phyloP scores from a whole-genome alignment of 2,329 filamentous ascomycete species.

The Fusarium stilboides region DNA sequence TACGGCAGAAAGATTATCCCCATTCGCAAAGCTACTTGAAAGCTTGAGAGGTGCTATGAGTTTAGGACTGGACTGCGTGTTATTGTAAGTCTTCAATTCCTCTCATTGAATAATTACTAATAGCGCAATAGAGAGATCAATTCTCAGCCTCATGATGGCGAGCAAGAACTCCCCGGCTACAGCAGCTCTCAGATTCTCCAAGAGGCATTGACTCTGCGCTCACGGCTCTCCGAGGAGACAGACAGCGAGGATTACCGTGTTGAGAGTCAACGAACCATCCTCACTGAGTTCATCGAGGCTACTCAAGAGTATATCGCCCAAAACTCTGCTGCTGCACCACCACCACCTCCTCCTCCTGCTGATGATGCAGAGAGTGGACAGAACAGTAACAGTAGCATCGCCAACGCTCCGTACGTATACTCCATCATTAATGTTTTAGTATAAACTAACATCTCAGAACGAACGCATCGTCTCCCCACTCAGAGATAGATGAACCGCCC shows the following conservation, averaged over 20 bases:
- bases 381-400: conserved; percentile 25
- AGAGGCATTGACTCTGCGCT: conserved; percentile 41
- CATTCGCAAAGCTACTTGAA: conserved; percentile 40
- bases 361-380: conserved; percentile 8
- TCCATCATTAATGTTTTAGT: fast-evolving
- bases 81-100: conserved; percentile 33
- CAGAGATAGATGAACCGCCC: conserved; percentile 40
- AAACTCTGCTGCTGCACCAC: conserved; percentile 29
- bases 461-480: conserved; percentile 45
- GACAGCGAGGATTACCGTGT: conserved; percentile 44
- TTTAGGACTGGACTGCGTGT: conserved; percentile 41
- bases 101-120: conserved; percentile 2
- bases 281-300: conserved; percentile 45
- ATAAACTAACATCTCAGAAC: conserved; percentile 23
- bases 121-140: conserved; percentile 39
- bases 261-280: conserved; percentile 31
- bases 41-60: conserved; percentile 46
- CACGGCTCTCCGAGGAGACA: conserved; percentile 32
- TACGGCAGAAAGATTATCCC: conserved; percentile 44
- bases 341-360: conserved; percentile 25
- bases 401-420: conserved; percentile 28
- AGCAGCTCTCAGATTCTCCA: conserved; percentile 50
- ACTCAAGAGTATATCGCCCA: conserved; percentile 48
- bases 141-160: conserved; percentile 36
- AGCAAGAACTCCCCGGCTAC: conserved; percentile 47